A percentile compares a stretch with the other conserved stretches of the same genome.
These are phyloP conservation scores for Phytophthora sansomeana DNA, from an alignment of 352 stramenopile species.

Conservation along the genomic window DNA sequence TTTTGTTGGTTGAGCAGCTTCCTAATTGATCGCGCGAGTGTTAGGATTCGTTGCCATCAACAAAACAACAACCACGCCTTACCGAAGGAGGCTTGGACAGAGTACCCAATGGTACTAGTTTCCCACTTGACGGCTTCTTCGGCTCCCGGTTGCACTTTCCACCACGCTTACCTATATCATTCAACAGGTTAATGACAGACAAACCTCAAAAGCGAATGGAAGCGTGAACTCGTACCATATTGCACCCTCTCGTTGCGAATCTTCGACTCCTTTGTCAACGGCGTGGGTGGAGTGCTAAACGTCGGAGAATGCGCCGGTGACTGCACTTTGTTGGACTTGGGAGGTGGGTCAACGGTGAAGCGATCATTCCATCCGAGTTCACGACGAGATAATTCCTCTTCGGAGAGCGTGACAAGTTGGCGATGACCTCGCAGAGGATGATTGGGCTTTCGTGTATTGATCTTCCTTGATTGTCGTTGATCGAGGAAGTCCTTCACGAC, in stretches of 20 bases:
- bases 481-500: conserved; percentile 60
- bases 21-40: conserved; percentile 15
- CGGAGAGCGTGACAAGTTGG: conserved; percentile 49
- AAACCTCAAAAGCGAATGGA: background rate
- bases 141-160: conserved; percentile 22
- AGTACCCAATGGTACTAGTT: conserved; percentile 48
- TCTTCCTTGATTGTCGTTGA: conserved; percentile 32
- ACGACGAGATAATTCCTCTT: conserved; percentile 64
- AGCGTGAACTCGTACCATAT: conserved; percentile 46
- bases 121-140: conserved; percentile 38
- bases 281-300: conserved; percentile 28
- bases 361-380: conserved; percentile 83
- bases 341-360: conserved; percentile 64
- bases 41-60: background rate
- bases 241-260: conserved; percentile 64
- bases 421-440: conserved; percentile 43
- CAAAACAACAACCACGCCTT: background rate
- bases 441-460: conserved; percentile 17
- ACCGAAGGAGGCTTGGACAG: conserved; percentile 45
- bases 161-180: conserved; percentile 40
- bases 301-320: conserved; percentile 36
- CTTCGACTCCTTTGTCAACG: conserved; percentile 52
- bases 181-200: background rate
- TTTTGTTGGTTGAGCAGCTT: conserved; percentile 45
- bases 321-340: conserved; percentile 54